These are phyloP conservation scores for Wallacemonas sp. DNA, from an alignment of 208 protist genomes.

Conservation along the genomic window DNA sequence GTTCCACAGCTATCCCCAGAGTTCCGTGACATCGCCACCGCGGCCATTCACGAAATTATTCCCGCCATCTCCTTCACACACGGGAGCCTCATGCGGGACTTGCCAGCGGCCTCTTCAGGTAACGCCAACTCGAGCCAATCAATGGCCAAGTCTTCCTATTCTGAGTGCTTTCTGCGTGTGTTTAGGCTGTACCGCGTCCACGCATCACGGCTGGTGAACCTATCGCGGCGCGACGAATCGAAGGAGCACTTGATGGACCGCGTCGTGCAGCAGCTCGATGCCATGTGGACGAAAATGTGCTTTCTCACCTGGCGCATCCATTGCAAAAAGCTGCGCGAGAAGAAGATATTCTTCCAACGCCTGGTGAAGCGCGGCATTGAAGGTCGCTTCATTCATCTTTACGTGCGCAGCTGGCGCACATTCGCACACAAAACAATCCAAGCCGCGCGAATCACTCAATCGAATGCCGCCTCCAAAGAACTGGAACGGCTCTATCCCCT, in stretches of 20 bases:
- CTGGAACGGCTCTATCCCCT: constrained; percentile 65
- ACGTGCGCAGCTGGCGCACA: constrained; percentile 69
- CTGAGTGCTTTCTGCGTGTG: constrained; percentile 71
- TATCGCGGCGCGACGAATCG: constrained; percentile 37
- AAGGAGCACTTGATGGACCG: constrained; percentile 75
- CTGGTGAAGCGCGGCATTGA: constrained; percentile 48
- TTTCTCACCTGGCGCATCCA: constrained; percentile 79
- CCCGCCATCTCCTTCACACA: constrained; percentile 74
- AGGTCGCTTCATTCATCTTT: constrained; percentile 42
- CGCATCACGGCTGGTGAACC: constrained; percentile 26
- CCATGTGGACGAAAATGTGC: constrained; percentile 83
- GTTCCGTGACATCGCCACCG: constrained; percentile 50
- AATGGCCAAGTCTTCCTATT: constrained; percentile 32
- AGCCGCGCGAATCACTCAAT: constrained; percentile 53
- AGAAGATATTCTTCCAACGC: constrained; percentile 59
- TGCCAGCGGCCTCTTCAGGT: background rate
- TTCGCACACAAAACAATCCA: constrained; percentile 74
- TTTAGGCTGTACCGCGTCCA: constrained; percentile 50
- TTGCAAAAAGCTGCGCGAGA: constrained; percentile 49
- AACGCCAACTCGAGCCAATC: background rate
- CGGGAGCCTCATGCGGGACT: constrained; percentile 17
- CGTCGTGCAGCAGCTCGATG: constrained; percentile 63
- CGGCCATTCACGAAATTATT: constrained; percentile 74
- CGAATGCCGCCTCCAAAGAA: constrained; percentile 46
- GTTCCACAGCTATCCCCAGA: constrained; percentile 37